phyloP scores from a whole-genome alignment of 2,329 filamentous ascomycete genomes.

The Colletotrichum siamense region DNA sequence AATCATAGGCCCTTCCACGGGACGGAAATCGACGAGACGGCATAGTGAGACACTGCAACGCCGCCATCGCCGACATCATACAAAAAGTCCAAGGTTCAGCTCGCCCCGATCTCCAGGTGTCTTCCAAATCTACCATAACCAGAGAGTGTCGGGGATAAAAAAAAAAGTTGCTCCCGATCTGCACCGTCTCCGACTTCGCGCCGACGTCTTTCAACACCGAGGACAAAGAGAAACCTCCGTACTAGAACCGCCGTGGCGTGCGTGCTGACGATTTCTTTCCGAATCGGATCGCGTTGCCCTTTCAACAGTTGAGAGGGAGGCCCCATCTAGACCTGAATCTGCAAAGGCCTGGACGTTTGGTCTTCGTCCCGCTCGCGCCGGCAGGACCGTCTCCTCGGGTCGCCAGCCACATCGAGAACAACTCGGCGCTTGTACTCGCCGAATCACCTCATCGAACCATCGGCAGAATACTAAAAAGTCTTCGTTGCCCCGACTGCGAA shows the following conservation, averaged over 20 bases:
- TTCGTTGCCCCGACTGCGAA: neutral
- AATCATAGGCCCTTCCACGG: neutral
- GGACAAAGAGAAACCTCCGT: conserved; percentile 2
- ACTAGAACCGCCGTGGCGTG: neutral
- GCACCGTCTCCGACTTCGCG: neutral
- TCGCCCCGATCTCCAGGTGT: neutral
- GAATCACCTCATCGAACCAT: neutral
- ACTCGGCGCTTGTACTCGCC: neutral
- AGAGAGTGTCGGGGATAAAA: neutral
- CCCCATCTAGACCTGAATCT: neutral
- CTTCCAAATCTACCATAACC: neutral
- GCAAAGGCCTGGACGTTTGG: neutral
- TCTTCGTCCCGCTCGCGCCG: neutral
- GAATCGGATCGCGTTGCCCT: neutral
- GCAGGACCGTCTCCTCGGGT: neutral
- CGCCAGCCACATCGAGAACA: neutral
- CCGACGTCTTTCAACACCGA: neutral
- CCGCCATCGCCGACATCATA: neutral
- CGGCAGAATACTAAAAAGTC: neutral
- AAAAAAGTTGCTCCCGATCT: neutral
- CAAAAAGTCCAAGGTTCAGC: neutral
- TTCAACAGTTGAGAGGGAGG: neutral
- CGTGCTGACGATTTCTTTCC: neutral
- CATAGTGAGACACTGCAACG: neutral
- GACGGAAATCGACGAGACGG: neutral